Percentiles rank a stretch among this genome's conserved stretches.
phyloP scores from a whole-genome alignment of 2,329 filamentous ascomycete genomes.

The Diatrype stigma region DNA sequence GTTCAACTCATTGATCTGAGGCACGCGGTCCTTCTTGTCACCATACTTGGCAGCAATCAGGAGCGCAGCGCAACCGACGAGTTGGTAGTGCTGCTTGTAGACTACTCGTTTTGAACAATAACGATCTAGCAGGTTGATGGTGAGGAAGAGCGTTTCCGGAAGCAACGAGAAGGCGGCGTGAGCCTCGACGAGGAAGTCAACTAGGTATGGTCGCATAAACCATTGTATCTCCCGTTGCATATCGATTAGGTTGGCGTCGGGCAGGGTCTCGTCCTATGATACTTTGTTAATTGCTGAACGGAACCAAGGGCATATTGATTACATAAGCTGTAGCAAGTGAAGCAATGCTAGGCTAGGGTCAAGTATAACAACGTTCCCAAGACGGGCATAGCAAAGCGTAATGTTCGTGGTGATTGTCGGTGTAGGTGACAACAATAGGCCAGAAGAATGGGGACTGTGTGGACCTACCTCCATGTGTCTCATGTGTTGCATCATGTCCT shows the following conservation, averaged over 20 bases:
- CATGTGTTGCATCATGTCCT: conserved; percentile 93
- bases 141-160: conserved; percentile 91
- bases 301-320: too few relatives aligned
- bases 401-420: too few relatives aligned
- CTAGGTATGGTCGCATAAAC: conserved; percentile 98
- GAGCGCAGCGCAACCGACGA: conserved; percentile 92
- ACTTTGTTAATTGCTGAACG: conserved; percentile 6
- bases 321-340: too few relatives aligned
- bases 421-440: neutral
- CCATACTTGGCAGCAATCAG: conserved; percentile 98
- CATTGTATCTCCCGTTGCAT: conserved; percentile 99
- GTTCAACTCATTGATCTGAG: conserved; percentile 93
- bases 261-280: conserved; percentile 70
- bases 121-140: conserved; percentile 91
- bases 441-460: too few relatives aligned
- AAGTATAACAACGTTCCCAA: too few relatives aligned
- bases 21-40: conserved; percentile 98
- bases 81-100: conserved; percentile 98
- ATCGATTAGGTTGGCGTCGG: conserved; percentile 96
- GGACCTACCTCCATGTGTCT: conserved; percentile 79
- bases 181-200: conserved; percentile 97
- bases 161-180: conserved; percentile 92
- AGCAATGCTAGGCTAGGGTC: too few relatives aligned
- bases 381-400: too few relatives aligned
- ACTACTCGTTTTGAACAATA: conserved; percentile 98